These are phyloP conservation scores for Quambalaria eucalypti DNA, from an alignment of 1,284 basidiomycete species.

Conservation along the genomic window DNA sequence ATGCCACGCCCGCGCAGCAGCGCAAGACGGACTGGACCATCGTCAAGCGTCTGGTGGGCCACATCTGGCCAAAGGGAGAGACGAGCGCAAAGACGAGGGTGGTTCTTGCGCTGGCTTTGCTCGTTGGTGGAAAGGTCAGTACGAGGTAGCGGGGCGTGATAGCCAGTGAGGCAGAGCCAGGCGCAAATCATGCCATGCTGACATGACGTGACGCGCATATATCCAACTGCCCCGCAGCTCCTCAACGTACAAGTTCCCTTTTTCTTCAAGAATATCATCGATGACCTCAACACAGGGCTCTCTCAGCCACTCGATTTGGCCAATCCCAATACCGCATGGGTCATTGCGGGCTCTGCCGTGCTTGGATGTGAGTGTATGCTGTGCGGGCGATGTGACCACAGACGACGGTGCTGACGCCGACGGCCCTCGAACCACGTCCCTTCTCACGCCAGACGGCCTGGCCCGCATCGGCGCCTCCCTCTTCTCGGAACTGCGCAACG, in stretches of 20 bases:
- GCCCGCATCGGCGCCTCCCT: constrained; percentile 81
- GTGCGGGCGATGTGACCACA: no score
- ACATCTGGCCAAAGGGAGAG: constrained; percentile 57
- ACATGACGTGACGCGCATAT: no score
- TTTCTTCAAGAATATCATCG: constrained; percentile 86
- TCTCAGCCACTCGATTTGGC: constrained; percentile 58
- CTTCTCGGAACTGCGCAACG: constrained; percentile 86
- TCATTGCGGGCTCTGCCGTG: constrained; percentile 77
- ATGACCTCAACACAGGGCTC: constrained; percentile 61
- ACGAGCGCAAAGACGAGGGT: constrained; percentile 60
- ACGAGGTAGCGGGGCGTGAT: not conserved
- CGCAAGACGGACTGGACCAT: constrained; percentile 52
- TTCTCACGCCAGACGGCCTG: constrained; percentile 62
- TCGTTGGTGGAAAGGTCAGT: constrained; percentile 75
- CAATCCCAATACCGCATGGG: constrained; percentile 72
- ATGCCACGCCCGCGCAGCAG: constrained; percentile 16
- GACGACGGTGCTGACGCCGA: no score
- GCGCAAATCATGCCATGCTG: not conserved
- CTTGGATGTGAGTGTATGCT: constrained; percentile 71
- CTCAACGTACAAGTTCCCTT: constrained; percentile 95
- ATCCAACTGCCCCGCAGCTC: constrained; percentile 57
- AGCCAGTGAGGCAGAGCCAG: not conserved
- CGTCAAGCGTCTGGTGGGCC: constrained; percentile 53
- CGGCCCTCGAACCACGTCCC: not conserved
- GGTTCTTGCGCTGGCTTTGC: constrained; percentile 67